Evolutionary conservation across 176 grass and related monocot species (phyloP).

Genomic region (Ananas comosus): DNA sequence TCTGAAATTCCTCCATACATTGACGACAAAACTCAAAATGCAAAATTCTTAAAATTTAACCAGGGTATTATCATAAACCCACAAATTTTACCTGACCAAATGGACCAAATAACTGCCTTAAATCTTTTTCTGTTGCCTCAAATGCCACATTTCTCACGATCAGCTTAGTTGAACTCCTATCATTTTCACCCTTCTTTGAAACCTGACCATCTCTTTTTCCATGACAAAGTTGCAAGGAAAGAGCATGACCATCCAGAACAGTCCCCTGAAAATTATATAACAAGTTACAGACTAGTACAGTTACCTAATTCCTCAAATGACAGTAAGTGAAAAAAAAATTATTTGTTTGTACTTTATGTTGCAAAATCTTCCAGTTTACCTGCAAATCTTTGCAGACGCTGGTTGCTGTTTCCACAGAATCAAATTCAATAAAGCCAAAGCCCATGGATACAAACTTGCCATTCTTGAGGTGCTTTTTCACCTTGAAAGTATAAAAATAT

Average conservation of each 20-base stretch:
- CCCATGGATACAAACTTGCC: slow-evolving; percentile 93
- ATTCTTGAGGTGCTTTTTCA: slow-evolving; percentile 82
- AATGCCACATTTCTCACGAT: slow-evolving; percentile 94
- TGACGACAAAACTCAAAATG: not conserved
- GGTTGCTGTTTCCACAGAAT: slow-evolving; percentile 79
- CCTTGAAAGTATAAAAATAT: slow-evolving; percentile 36
- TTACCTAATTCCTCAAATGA: not conserved
- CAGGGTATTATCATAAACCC: not conserved
- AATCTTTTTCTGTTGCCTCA: slow-evolving; percentile 80
- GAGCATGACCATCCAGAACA: slow-evolving; percentile 89
- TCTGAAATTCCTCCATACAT: too few species aligned
- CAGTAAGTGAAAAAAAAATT: slow-evolving; percentile 2
- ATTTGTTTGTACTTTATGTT: not conserved
- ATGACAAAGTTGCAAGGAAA: slow-evolving; percentile 90
- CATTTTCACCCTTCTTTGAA: slow-evolving; percentile 57
- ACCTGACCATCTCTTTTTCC: slow-evolving; percentile 46
- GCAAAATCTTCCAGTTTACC: slow-evolving; percentile 26
- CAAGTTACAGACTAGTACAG: not conserved
- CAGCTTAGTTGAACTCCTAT: slow-evolving; percentile 85
- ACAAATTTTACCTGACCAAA: slow-evolving; percentile 74
- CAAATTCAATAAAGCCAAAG: slow-evolving; percentile 94
- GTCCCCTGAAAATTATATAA: slow-evolving; percentile 39
- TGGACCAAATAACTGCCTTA: slow-evolving; percentile 78
- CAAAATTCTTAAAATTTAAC: not conserved
- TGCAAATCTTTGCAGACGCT: slow-evolving; percentile 86